Percentiles rank a stretch among this genome's conserved stretches.
These are phyloP conservation scores for Aspergillus versicolor DNA, from an alignment of 2,329 filamentous ascomycete species.

Conservation along the genomic window DNA sequence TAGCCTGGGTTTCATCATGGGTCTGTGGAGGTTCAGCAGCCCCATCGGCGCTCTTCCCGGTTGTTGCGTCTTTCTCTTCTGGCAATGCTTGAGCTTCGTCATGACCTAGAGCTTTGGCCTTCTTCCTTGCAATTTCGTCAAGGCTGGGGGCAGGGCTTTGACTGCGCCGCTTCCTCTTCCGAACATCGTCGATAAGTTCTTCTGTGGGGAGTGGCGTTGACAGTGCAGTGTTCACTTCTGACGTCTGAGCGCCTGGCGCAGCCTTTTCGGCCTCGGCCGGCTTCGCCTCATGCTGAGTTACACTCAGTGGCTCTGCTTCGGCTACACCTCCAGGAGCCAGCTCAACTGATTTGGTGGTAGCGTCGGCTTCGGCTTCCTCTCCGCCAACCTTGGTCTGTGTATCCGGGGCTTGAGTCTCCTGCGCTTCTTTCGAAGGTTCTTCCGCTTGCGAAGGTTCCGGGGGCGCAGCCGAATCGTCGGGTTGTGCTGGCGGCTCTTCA, in stretches of 20 bases:
- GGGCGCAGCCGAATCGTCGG: slow-evolving; percentile 2
- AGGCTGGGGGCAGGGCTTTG: slow-evolving; percentile 58
- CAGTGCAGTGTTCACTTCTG: slow-evolving; percentile 26
- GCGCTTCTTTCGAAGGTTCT: slow-evolving; percentile 5
- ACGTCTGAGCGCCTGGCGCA: slow-evolving; percentile 21
- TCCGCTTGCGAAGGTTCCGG: slow-evolving; percentile 2
- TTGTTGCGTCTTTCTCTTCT: slow-evolving; percentile 27
- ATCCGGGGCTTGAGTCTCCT: background rate
- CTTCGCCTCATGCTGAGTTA: slow-evolving; percentile 22
- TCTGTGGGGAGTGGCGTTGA: slow-evolving; percentile 31
- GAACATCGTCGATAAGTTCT: slow-evolving; percentile 53
- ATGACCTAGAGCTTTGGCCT: slow-evolving; percentile 50
- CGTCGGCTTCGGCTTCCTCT: background rate
- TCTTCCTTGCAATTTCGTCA: slow-evolving; percentile 57
- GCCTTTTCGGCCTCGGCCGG: slow-evolving; percentile 15
- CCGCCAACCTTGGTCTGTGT: background rate
- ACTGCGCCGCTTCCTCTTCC: slow-evolving; percentile 68
- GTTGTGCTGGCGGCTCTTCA: slow-evolving; percentile 1
- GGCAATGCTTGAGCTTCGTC: slow-evolving; percentile 22
- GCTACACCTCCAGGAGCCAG: slow-evolving; percentile 20
- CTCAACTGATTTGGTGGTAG: slow-evolving; percentile 21
- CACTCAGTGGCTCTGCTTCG: slow-evolving; percentile 12
- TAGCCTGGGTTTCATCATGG: slow-evolving; percentile 16
- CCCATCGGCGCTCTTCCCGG: slow-evolving; percentile 13
- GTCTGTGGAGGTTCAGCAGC: slow-evolving; percentile 13